These are phyloP conservation scores for Acanthochlamys bracteata DNA, from an alignment of 106 monocot species.

Conservation along the genomic window DNA sequence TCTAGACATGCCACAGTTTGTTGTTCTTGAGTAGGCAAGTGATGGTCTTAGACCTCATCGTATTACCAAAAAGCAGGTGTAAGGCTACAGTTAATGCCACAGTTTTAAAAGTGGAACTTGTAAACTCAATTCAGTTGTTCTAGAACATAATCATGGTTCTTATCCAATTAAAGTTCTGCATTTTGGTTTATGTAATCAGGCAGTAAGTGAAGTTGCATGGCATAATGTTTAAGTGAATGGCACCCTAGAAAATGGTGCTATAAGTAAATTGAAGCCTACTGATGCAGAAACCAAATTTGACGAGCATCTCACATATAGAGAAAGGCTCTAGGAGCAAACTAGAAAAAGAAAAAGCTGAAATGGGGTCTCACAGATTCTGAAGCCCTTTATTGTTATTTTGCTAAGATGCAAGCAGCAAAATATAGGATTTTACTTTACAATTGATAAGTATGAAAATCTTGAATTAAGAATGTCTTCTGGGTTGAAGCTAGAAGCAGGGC, in stretches of 20 bases:
- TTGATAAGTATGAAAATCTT: not conserved
- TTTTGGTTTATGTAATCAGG: not conserved
- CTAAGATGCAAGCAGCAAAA: not conserved
- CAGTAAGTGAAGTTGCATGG: not conserved
- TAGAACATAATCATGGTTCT: not conserved
- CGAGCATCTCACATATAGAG: not conserved
- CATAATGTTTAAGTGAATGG: no score
- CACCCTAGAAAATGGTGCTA: not conserved
- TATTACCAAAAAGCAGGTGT: not conserved
- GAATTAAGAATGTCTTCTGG: constrained; percentile 18
- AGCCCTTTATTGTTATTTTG: not conserved
- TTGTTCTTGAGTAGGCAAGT: not conserved
- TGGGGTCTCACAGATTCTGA: not conserved
- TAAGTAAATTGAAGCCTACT: not conserved
- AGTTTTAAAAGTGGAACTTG: not conserved
- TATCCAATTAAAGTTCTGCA: not conserved
- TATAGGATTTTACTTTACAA: not conserved
- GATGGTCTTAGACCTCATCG: not conserved
- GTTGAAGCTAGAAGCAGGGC: constrained; percentile 14
- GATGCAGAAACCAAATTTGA: not conserved
- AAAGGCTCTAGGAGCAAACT: not conserved
- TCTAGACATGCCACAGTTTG: not conserved
- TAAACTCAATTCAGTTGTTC: not conserved
- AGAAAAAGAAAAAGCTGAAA: not conserved
- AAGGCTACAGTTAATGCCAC: not conserved